Evolutionary conservation across 805 yeast species (phyloP).

Genomic region (Phaffomyces thermotolerans): DNA sequence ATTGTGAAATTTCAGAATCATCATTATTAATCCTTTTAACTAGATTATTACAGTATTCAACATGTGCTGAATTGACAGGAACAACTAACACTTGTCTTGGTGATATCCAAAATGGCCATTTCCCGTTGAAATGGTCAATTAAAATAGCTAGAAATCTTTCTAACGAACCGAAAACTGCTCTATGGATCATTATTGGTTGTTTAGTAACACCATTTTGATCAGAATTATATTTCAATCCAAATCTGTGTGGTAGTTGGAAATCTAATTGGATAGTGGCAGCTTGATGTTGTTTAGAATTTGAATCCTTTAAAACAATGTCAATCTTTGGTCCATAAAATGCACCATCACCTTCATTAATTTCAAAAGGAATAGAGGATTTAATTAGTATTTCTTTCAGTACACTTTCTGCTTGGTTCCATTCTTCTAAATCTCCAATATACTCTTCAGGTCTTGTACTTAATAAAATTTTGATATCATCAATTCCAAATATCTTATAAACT

Average conservation of each 20-base stretch:
- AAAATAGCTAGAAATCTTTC: constrained; percentile 89
- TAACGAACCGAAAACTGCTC: constrained; percentile 92
- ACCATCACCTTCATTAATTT: constrained; percentile 86
- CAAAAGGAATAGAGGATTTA: constrained; percentile 51
- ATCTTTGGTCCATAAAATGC: constrained; percentile 96
- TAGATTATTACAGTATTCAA: constrained; percentile 44
- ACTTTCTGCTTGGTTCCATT: constrained; percentile 81
- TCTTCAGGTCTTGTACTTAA: constrained; percentile 85
- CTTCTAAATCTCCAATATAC: constrained; percentile 65
- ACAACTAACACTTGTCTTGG: constrained; percentile 85
- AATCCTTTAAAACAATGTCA: constrained; percentile 77
- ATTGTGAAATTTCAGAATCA: constrained; percentile 39
- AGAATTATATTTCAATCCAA: constrained; percentile 59
- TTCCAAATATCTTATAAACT: constrained; percentile 55
- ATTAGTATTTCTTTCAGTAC: constrained; percentile 56
- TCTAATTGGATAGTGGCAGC: constrained; percentile 94
- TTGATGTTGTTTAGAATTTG: constrained; percentile 76
- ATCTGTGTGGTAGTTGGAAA: constrained; percentile 86
- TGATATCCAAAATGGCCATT: constrained; percentile 97
- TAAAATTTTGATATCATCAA: constrained; percentile 45
- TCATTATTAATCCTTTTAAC: constrained; percentile 43
- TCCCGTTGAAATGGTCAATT: constrained; percentile 83
- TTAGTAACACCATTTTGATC: constrained; percentile 43
- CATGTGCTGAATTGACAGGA: constrained; percentile 66
- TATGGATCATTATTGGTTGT: constrained; percentile 88